These are phyloP conservation scores for Gastroboletus turbinatus DNA, from an alignment of 1,284 basidiomycete species.

Conservation along the genomic window DNA sequence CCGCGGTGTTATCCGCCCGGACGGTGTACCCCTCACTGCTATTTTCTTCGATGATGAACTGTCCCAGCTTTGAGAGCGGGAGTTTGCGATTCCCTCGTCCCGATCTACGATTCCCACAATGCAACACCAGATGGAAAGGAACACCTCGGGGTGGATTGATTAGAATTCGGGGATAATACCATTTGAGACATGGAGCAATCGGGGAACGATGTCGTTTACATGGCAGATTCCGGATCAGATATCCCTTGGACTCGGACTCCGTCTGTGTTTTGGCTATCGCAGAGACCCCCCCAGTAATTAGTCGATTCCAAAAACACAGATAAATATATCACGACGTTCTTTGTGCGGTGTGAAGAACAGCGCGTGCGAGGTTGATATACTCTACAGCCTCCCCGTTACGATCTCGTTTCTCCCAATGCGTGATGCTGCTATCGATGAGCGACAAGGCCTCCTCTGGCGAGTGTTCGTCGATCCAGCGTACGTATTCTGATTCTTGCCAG, in stretches of 20 bases:
- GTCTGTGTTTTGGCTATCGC: background rate
- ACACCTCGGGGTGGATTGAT: background rate
- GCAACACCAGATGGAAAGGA: background rate
- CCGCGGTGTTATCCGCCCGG: constrained; percentile 66
- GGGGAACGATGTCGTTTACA: background rate
- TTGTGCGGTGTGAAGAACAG: constrained; percentile 49
- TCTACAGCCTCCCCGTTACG: constrained; percentile 50
- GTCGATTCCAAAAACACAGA: background rate
- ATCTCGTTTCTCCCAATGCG: constrained; percentile 71
- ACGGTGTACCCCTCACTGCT: constrained; percentile 69
- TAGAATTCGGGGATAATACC: background rate
- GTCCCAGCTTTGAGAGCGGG: constrained; percentile 12
- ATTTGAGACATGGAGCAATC: background rate
- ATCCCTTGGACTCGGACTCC: background rate
- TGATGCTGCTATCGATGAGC: constrained; percentile 67
- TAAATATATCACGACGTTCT: constrained; percentile 8
- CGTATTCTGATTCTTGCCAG: constrained; percentile 93
- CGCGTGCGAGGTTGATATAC: constrained; percentile 64
- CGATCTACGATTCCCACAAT: background rate
- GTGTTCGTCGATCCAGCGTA: constrained; percentile 83
- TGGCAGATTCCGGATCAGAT: background rate
- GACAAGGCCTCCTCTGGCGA: constrained; percentile 68
- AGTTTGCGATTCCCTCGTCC: background rate
- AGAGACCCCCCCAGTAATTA: background rate
- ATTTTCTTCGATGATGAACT: constrained; percentile 74